Evolutionary conservation across 2,329 filamentous ascomycete genomes (phyloP).

Genomic region (Metarhizium album): DNA sequence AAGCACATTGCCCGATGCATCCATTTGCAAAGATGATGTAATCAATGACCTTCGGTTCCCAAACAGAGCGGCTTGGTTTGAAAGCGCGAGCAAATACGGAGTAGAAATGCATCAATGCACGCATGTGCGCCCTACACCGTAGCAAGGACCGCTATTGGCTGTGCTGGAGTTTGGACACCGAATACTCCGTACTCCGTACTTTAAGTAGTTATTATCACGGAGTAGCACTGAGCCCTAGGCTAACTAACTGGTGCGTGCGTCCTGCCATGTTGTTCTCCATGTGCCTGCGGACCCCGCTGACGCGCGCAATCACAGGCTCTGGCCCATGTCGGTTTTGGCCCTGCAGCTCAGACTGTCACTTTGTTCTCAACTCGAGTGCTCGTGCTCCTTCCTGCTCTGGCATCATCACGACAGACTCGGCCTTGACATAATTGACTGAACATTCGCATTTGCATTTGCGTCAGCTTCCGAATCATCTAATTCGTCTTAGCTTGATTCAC

Average conservation of each 20-base stretch:
- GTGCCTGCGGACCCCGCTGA: constrained; percentile 2
- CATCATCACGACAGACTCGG: background rate
- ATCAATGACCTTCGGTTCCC: too few species aligned
- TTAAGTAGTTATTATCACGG: too few species aligned
- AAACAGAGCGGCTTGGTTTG: too few species aligned
- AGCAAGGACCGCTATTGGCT: constrained; percentile 17
- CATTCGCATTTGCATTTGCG: too few species aligned
- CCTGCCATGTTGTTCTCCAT: background rate
- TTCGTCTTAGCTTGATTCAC: background rate
- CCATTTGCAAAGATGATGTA: background rate
- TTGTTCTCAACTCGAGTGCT: background rate
- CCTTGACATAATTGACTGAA: background rate
- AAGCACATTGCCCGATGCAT: too few species aligned
- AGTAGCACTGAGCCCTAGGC: too few species aligned
- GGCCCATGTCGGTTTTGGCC: too few species aligned
- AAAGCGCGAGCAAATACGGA: constrained; percentile 2
- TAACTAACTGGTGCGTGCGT: too few species aligned
- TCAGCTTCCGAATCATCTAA: background rate
- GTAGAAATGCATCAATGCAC: background rate
- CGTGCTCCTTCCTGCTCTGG: background rate
- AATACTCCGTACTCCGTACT: too few species aligned
- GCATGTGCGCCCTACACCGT: constrained; percentile 12
- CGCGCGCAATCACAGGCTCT: constrained; percentile 13
- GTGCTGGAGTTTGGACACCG: background rate
- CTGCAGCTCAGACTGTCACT: background rate